phyloP scores from a whole-genome alignment of 495 filamentous ascomycete genomes.

The Aspergillus leporis region DNA sequence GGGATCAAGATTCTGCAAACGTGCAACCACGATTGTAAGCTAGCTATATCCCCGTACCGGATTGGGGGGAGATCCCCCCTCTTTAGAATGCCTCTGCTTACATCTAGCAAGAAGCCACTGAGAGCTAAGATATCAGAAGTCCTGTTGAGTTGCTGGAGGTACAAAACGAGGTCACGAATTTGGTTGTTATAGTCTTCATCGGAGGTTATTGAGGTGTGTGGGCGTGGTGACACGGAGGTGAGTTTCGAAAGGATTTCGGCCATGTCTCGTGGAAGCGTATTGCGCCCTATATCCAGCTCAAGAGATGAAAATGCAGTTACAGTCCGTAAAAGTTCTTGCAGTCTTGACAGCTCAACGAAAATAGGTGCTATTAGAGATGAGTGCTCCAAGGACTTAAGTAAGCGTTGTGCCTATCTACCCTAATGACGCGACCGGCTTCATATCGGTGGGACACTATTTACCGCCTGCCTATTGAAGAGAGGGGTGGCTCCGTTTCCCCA shows the following conservation, averaged over 20 bases:
- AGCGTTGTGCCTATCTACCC: not conserved
- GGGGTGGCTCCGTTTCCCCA: not conserved
- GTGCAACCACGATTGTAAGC: slow-evolving; percentile 6
- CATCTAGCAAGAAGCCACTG: slow-evolving; percentile 28
- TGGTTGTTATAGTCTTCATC: slow-evolving; percentile 32
- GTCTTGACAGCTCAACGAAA: not conserved
- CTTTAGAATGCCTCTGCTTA: slow-evolving; percentile 17
- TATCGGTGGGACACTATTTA: not conserved
- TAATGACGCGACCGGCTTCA: not conserved
- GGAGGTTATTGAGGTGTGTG: slow-evolving; percentile 7
- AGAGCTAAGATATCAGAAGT: slow-evolving; percentile 16
- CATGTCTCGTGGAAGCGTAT: slow-evolving; percentile 6
- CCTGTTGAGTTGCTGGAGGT: slow-evolving; percentile 23
- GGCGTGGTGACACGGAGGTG: slow-evolving; percentile 14
- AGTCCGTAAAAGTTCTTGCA: not conserved
- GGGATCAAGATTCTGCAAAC: slow-evolving; percentile 41
- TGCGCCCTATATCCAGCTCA: not conserved
- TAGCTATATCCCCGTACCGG: too few species aligned
- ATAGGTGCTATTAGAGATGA: not conserved
- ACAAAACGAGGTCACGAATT: slow-evolving; percentile 30
- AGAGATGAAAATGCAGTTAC: not conserved
- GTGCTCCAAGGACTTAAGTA: not conserved
- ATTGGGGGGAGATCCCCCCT: not conserved
- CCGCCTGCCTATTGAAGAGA: not conserved
- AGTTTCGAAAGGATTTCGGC: slow-evolving; percentile 17